Evolutionary conservation across 73 alveolate genomes (phyloP), one percentile per base, ranked within the genome.

Genomic region (Chromera velia): DNA sequence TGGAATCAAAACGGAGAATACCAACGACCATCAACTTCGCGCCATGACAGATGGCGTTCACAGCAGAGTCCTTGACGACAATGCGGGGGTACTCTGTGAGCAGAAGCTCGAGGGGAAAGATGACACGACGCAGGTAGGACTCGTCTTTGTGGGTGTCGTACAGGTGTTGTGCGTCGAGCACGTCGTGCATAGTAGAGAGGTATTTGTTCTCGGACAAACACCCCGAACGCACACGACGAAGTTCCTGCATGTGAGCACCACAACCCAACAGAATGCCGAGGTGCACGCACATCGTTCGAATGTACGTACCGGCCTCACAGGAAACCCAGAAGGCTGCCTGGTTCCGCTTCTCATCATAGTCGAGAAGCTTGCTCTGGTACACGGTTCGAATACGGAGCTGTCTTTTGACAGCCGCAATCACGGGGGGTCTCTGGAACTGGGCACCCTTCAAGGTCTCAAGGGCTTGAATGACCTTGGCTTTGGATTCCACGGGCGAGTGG

Each of bases 241-340:
- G 94, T 85, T 96, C 99, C 89, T 94, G 98, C 99, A 97, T 97
- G 87, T 97, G 99, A 10, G 98, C 99, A 22, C 99, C 99, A 33
- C 92, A 92, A 69, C 98, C 98, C 70, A 96, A 90, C 80, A 95
- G 77, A 66, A 96, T 91, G 40, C 99, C 99, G 82, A 97, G 80
- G 86, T 97, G 99, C 63, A 97, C 99, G 84, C 99, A 97, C 87
- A 93, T 88, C 63, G 99, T 97, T 78, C 99, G 88, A 29, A 97
- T 29, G 70, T 55, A 55, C 68, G 99, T 94, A 28, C 99, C 99
- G 30, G 99, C 99, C 81, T 94, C 98, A 66, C 99, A 94, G 71
- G 94, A 82, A 82, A 84, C 74, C 98, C 98, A 94, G 88, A 94
- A 88, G 75, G 94, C 89, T 63, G 96, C 99, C 95, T 89, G 82